These are phyloP conservation scores for Arabis hirsuta DNA, from an alignment of 345 rosid genomes.

Conservation along the genomic window DNA sequence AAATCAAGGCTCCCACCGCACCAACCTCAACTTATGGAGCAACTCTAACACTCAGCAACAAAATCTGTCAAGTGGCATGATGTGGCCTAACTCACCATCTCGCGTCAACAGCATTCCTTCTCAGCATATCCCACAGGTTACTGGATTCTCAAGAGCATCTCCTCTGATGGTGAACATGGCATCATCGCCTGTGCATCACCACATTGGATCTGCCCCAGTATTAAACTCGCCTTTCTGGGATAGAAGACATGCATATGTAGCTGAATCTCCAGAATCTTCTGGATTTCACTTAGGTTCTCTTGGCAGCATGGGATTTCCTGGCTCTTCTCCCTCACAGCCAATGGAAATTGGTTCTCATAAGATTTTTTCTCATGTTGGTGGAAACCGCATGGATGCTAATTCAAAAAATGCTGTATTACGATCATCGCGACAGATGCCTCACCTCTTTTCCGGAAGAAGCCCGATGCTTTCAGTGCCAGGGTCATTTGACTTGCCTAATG, in stretches of 20 bases:
- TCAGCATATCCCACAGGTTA: conserved; percentile 54
- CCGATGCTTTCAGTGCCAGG: conserved; percentile 64
- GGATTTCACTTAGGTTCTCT: conserved; percentile 75
- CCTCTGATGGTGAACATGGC: conserved; percentile 60
- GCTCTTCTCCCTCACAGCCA: conserved; percentile 67
- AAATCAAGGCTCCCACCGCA: conserved; percentile 66
- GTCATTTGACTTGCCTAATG: conserved; percentile 75
- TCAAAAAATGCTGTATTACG: conserved; percentile 55
- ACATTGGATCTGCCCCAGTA: conserved; percentile 84
- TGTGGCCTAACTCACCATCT: conserved; percentile 86
- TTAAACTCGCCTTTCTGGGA: conserved; percentile 81
- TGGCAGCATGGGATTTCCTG: conserved; percentile 63
- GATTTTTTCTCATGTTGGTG: conserved; percentile 59
- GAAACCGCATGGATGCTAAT: conserved; percentile 59
- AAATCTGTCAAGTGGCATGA: conserved; percentile 62
- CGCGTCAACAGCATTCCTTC: conserved; percentile 51
- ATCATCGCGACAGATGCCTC: conserved; percentile 72
- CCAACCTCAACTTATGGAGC: conserved; percentile 66
- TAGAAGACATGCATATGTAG: conserved; percentile 61
- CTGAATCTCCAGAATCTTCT: conserved; percentile 80
- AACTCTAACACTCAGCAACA: conserved; percentile 67
- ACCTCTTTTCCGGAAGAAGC: conserved; percentile 67
- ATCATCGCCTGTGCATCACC: conserved; percentile 70
- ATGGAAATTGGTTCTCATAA: conserved; percentile 63
- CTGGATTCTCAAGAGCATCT: conserved; percentile 70